These are phyloP conservation scores for Xylariales sp. DNA, from an alignment of 2,329 filamentous ascomycete genomes.

Conservation along the genomic window DNA sequence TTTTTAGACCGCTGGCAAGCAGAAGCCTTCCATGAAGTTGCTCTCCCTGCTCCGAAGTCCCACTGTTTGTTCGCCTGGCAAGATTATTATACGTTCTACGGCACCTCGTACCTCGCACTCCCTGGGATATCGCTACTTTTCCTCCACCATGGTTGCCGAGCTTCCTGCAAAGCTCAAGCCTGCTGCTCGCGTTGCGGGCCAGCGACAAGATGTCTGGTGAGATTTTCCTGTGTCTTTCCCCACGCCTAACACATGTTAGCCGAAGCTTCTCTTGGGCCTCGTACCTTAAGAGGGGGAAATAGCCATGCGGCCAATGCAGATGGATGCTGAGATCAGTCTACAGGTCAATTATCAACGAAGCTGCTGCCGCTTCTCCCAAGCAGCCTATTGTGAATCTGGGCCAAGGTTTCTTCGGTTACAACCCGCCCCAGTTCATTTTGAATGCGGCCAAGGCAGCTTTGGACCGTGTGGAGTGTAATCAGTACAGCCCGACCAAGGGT, in stretches of 20 bases:
- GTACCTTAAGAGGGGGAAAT: too few species aligned
- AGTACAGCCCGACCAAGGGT: slow-evolving; percentile 95
- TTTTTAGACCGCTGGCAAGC: too few species aligned
- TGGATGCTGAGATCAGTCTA: slow-evolving; percentile 39
- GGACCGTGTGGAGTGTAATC: slow-evolving; percentile 92
- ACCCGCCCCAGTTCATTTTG: slow-evolving; percentile 85
- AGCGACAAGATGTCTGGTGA: slow-evolving; percentile 50
- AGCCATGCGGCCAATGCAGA: slow-evolving; percentile 17
- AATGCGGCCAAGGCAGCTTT: slow-evolving; percentile 88
- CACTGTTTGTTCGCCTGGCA: too few species aligned
- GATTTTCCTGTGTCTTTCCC: too few species aligned
- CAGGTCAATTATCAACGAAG: slow-evolving; percentile 65
- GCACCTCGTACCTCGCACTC: too few species aligned
- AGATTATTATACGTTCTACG: too few species aligned
- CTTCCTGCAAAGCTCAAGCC: slow-evolving; percentile 43
- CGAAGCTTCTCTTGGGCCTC: too few species aligned
- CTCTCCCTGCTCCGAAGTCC: slow-evolving; percentile 8
- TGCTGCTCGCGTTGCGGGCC: slow-evolving; percentile 43
- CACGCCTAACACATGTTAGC: too few species aligned
- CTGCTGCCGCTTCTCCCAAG: slow-evolving; percentile 56
- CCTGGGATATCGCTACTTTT: slow-evolving; percentile 17
- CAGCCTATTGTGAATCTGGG: slow-evolving; percentile 64
- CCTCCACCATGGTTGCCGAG: slow-evolving; percentile 32
- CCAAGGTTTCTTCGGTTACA: slow-evolving; percentile 83
- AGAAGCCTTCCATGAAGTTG: too few species aligned